Evolutionary conservation across 768 basidiomycete genomes (phyloP), one percentile per base, ranked within the genome.

Genomic region (Exsudoporus frostii): DNA sequence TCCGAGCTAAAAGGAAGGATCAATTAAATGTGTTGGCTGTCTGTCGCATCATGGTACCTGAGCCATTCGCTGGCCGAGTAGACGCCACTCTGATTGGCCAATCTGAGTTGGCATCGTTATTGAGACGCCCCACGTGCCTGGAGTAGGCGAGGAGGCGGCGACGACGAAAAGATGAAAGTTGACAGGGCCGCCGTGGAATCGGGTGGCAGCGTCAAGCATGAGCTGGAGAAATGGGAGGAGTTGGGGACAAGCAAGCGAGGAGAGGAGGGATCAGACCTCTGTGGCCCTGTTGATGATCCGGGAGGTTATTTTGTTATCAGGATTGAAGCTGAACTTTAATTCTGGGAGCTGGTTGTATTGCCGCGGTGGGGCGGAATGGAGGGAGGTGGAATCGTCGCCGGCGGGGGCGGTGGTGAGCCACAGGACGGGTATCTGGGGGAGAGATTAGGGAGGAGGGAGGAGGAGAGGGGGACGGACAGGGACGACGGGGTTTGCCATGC

Each of bases 161-260:
- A 83, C 74, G 50, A 85, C 71, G 50, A 84, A 72, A 27, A 84
- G 71, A 63, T 85, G 82, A 5, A 76, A 71, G 40, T 71, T 72
- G 46, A 72, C 65, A 9, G 71, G 67, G 41, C 60, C 66, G 51
- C 48, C 71, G 57, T 55, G 66, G 50, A 66, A 70, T 44, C 64
- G 65, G 4, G 54, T 53, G 27, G 72, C 69, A 6, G 63, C 59
- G 47, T 69, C 65, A 48, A 63, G 49, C 61, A 68, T 68, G 39
- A 69, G 63, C 67, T 68, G 34, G 29, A 5, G 3, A 25, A 22
- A 33, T 15, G 11, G n/a, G 22, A 32, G 19, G 55, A 25, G 42
- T 13, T 33, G 19, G 2, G 9, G 3, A 7, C 1, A 42, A 10
- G 3, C 2, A 47, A 4, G 19, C 4, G 1, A 45, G 34, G 38